phyloP scores from a whole-genome alignment of 2,329 filamentous ascomycete species.

The Botryosphaeria dothidea region DNA sequence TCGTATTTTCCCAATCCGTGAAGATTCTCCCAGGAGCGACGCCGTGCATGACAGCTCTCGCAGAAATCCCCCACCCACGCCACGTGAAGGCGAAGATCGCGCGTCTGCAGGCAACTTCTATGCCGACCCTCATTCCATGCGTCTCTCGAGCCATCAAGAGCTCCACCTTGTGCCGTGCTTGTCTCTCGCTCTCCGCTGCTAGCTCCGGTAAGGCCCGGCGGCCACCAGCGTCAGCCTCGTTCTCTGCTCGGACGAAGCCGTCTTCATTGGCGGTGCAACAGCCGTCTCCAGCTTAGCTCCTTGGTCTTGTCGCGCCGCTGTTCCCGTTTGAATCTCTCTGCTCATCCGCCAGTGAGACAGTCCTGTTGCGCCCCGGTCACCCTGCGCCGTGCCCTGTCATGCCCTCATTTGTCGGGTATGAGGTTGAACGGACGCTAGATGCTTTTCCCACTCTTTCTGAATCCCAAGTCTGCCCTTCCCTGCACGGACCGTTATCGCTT shows the following conservation, averaged over 20 bases:
- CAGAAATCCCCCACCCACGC: not conserved
- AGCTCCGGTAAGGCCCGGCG: not conserved
- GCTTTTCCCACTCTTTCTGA: not conserved
- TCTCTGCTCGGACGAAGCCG: not conserved
- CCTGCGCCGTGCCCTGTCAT: not conserved
- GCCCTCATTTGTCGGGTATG: not conserved
- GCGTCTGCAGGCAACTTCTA: not conserved
- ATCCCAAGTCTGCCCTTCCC: not conserved
- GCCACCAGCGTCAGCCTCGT: not conserved
- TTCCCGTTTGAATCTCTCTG: not conserved
- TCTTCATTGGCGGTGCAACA: not conserved
- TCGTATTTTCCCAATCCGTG: not conserved
- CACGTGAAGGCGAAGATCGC: not conserved
- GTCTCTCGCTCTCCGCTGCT: not conserved
- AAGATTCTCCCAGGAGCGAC: not conserved
- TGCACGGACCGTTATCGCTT: not conserved
- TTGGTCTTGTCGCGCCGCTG: not conserved
- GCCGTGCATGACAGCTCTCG: not conserved
- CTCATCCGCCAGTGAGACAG: not conserved
- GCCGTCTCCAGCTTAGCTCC: conserved; percentile 7
- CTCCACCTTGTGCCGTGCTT: not conserved
- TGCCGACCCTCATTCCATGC: conserved; percentile 3
- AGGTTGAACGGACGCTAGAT: not conserved
- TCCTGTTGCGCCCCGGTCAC: not conserved
- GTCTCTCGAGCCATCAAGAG: not conserved